These are phyloP conservation scores for Atkinsonella hypoxylon DNA, from an alignment of 2,329 filamentous ascomycete genomes.

Conservation along the genomic window DNA sequence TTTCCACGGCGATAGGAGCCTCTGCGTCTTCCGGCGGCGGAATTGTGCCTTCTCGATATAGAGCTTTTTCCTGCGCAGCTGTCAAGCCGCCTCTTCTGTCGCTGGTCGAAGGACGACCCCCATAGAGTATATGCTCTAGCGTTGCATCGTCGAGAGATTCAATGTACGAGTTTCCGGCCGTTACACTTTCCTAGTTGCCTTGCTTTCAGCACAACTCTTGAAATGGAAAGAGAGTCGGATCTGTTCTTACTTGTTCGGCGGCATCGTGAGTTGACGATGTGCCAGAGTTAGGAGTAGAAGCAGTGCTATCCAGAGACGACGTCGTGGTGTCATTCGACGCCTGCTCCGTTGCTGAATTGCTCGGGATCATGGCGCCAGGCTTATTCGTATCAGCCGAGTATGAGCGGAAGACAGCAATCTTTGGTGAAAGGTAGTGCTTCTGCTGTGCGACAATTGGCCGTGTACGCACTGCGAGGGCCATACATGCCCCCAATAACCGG, in stretches of 20 bases:
- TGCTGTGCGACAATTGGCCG: constrained; percentile 14
- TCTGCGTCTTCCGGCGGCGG: constrained; percentile 23
- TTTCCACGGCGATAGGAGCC: constrained; percentile 14
- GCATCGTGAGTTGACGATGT: background rate
- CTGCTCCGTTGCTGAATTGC: background rate
- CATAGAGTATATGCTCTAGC: constrained; percentile 25
- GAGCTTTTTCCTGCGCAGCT: constrained; percentile 29
- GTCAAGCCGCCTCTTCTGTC: constrained; percentile 24
- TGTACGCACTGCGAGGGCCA: constrained; percentile 20
- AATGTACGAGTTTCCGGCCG: constrained; percentile 7
- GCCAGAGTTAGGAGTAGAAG: background rate
- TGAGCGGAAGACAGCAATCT: constrained; percentile 12
- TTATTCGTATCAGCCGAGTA: constrained; percentile 21
- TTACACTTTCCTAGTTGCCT: background rate
- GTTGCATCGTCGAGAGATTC: constrained; percentile 22
- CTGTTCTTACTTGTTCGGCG: constrained; percentile 1
- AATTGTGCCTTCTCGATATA: constrained; percentile 31
- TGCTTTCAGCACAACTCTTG: constrained; percentile 1
- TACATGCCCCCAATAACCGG: constrained; percentile 23
- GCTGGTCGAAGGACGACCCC: constrained; percentile 20
- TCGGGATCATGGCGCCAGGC: background rate
- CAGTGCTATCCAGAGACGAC: background rate
- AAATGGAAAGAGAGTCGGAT: background rate
- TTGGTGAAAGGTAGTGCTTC: constrained; percentile 12
- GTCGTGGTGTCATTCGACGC: constrained; percentile 1